phyloP scores from a whole-genome alignment of 2,329 filamentous ascomycete species.

The Sarocladium oryzae region DNA sequence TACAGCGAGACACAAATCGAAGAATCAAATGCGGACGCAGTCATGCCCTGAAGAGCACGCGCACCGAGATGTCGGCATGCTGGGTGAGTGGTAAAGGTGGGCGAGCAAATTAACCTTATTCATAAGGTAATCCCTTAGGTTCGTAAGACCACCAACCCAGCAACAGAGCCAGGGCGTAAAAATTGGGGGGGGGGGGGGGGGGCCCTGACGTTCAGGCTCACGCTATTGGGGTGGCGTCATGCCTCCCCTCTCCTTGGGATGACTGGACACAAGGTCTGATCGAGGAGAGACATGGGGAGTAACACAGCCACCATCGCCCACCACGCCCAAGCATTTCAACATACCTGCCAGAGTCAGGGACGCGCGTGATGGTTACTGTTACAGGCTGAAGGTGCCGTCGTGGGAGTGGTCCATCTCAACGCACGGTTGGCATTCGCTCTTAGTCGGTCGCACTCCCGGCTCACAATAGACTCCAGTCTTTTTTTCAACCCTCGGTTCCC shows the following conservation, averaged over 20 bases:
- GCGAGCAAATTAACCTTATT: slow-evolving; percentile 8
- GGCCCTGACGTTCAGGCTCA: not conserved
- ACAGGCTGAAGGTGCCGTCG: too few relatives aligned
- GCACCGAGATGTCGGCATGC: too few relatives aligned
- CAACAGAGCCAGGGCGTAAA: not conserved
- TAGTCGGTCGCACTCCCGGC: too few relatives aligned
- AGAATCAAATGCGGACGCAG: not conserved
- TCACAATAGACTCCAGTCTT: too few relatives aligned
- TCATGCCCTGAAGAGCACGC: too few relatives aligned
- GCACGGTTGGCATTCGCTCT: too few relatives aligned
- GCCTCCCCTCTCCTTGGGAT: too few relatives aligned
- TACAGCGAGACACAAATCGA: too few relatives aligned
- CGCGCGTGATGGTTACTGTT: too few relatives aligned
- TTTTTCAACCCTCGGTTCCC: too few relatives aligned
- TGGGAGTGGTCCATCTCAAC: too few relatives aligned
- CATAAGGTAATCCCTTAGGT: not conserved
- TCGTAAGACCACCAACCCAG: not conserved
- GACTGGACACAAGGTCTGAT: not conserved
- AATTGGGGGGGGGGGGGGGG: not conserved
- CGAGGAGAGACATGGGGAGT: not conserved
- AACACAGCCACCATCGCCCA: not conserved
- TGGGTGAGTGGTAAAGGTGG: not conserved
- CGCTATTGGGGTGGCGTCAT: not conserved
- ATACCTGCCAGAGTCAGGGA: not conserved
- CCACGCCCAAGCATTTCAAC: not conserved